A percentile compares a stretch with the other conserved stretches of the same genome.
phyloP scores from a whole-genome alignment of 2,329 filamentous ascomycete species.

The Exophiala viscosa region DNA sequence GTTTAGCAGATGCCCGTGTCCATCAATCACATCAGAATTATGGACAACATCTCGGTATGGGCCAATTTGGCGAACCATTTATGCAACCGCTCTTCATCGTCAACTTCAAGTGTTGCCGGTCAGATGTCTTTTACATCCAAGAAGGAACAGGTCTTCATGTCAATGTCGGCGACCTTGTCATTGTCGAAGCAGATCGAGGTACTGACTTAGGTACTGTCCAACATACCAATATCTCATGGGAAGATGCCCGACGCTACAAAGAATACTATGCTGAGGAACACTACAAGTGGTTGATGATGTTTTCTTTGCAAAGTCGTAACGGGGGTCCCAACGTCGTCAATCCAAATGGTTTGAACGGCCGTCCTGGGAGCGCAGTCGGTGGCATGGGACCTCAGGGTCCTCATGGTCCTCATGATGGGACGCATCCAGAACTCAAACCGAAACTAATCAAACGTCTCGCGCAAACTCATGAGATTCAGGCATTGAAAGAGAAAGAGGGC shows the following conservation, averaged over 20 bases:
- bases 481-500: constrained; percentile 89
- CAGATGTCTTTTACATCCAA: constrained; percentile 95
- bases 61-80: constrained; percentile 36
- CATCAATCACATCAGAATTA: constrained; percentile 22
- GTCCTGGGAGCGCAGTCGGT: constrained; percentile 68
- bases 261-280: constrained; percentile 92
- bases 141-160: constrained; percentile 90
- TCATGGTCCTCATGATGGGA: constrained; percentile 69
- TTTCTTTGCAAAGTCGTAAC: constrained; percentile 68
- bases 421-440: constrained; percentile 75
- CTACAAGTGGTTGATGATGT: constrained; percentile 99
- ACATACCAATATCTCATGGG: constrained; percentile 80
- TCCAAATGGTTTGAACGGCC: constrained; percentile 55
- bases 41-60: constrained; percentile 26
- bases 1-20: constrained; percentile 42
- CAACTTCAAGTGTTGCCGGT: constrained; percentile 91
- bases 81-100: constrained; percentile 81
- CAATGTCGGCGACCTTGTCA: constrained; percentile 88
- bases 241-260: constrained; percentile 81
- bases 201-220: constrained; percentile 93
- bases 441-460: constrained; percentile 96
- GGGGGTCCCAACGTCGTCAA: constrained; percentile 41
- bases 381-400: constrained; percentile 73
- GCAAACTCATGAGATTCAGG: constrained; percentile 83
- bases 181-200: constrained; percentile 94